Evolutionary conservation across 805 yeast species (phyloP).

Genomic region (Candida krabiensis): DNA sequence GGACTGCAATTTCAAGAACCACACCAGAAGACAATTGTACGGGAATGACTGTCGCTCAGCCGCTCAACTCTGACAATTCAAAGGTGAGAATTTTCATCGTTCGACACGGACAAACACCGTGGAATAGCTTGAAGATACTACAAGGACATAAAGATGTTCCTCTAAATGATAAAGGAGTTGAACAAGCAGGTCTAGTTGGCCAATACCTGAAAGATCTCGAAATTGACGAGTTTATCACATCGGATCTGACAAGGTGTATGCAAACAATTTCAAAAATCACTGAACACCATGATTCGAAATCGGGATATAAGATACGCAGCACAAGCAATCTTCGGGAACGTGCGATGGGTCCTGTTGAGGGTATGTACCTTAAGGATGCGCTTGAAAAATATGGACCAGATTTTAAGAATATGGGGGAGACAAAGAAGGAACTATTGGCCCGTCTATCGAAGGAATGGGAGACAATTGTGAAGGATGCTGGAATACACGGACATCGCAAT

Average conservation of each 20-base stretch:
- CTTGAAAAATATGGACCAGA: constrained; percentile 52
- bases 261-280: constrained; percentile 54
- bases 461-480: constrained; percentile 38
- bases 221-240: constrained; percentile 48
- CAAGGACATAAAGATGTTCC: constrained; percentile 78
- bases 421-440: constrained; percentile 40
- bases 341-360: constrained; percentile 77
- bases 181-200: constrained; percentile 63
- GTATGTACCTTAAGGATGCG: constrained; percentile 70
- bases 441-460: constrained; percentile 53
- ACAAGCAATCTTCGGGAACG: constrained; percentile 65
- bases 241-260: constrained; percentile 59
- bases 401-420: constrained; percentile 70
- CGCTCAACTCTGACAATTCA: constrained; percentile 17
- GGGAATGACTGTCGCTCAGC: constrained; percentile 22
- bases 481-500: constrained; percentile 40
- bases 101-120: constrained; percentile 84
- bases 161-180: constrained; percentile 58
- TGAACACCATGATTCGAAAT: constrained; percentile 19
- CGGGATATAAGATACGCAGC: constrained; percentile 26
- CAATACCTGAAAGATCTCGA: constrained; percentile 36
- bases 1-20: no score
- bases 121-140: constrained; percentile 63
- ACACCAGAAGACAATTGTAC: no score
- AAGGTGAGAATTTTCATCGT: constrained; percentile 51